Base-by-base conservation (phyloP, 345 rosid species). In the Stellera chamaejasme region DNA sequence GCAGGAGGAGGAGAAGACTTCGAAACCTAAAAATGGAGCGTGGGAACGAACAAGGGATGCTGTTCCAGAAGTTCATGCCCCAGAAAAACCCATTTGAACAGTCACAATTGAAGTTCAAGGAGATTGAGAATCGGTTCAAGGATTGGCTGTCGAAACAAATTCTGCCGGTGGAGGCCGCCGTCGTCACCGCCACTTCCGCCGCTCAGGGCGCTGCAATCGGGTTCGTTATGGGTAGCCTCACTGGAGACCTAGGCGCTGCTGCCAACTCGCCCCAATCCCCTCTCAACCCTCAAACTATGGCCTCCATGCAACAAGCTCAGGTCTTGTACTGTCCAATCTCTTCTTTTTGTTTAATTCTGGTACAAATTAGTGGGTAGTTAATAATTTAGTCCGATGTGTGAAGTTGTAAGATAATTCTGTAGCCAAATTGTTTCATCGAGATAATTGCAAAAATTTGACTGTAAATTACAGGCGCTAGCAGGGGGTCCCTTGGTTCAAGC, bases 401-500 rank as follows among this genome's bases (percentile, higher is more conserved):
- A 49, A 61, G 48, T 60, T 23, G 23, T 0, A 43, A 50, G 50
- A 41, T 23, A 25, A n/a, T 32, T 32, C 36, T 43, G 42, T 61
- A 32, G 32, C 27, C 36, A 60, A 49, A 27, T 13, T 9, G 16
- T 28, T 58, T 28, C n/a, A 6, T 36, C n/a, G n/a, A 46, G 63
- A 42, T 25, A 25, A 41, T 11, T 48, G 27, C 13, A 50, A 13
- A 39, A 11, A 10, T 27, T 46, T 52, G 15, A 11, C 50, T 43
- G 60, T 57, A 32, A 10, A 16, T 19, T 36, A 6, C 82, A 91
- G 98, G 95, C 92, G 52, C 69, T 91, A 42, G 70, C 86, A 27
- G 98, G 96, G 54, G 96, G 98, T 28, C 98, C 96, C 2, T 75
- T 83, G 72, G 67, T 80, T 19, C 98, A 92, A 85, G 98, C 98